Conservation (phyloP, 176 grass and related monocot species). For the Oryza glaberrima region DNA sequence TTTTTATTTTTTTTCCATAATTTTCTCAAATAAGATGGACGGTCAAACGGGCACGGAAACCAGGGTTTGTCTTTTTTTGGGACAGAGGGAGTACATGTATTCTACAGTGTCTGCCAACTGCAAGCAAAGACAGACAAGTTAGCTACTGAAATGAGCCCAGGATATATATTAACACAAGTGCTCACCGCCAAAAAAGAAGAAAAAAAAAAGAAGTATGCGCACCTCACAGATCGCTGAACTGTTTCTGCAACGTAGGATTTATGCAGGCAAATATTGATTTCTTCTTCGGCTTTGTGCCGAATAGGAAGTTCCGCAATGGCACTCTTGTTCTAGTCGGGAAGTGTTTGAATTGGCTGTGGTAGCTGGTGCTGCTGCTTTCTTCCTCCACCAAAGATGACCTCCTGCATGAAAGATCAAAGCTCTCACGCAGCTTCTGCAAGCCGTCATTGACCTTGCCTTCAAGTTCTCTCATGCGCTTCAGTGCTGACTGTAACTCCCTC, state of each 20-base stretch:
- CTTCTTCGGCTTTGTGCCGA: constrained; percentile 74
- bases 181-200: not conserved
- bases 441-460: constrained; percentile 54
- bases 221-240: constrained; percentile 65
- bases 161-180: not conserved
- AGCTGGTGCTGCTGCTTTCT: constrained; percentile 23
- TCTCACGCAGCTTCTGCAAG: constrained; percentile 57
- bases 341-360: constrained; percentile 59
- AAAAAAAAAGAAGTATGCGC: not conserved
- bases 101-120: constrained; percentile 30
- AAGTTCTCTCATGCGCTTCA: constrained; percentile 59
- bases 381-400: constrained; percentile 15
- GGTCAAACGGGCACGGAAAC: too few relatives aligned
- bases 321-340: constrained; percentile 63
- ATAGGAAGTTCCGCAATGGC: constrained; percentile 79
- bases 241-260: constrained; percentile 66
- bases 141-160: not conserved
- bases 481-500: constrained; percentile 56
- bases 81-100: not conserved
- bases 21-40: too few relatives aligned
- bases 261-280: constrained; percentile 73
- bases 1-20: too few relatives aligned
- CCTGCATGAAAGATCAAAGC: constrained; percentile 56
- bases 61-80: too few relatives aligned
- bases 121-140: constrained; percentile 24